Evolutionary conservation across 495 filamentous ascomycete species (phyloP), one percentile per base, ranked within the genome.

Genomic region (Pseudomonodictys pantanalensis): DNA sequence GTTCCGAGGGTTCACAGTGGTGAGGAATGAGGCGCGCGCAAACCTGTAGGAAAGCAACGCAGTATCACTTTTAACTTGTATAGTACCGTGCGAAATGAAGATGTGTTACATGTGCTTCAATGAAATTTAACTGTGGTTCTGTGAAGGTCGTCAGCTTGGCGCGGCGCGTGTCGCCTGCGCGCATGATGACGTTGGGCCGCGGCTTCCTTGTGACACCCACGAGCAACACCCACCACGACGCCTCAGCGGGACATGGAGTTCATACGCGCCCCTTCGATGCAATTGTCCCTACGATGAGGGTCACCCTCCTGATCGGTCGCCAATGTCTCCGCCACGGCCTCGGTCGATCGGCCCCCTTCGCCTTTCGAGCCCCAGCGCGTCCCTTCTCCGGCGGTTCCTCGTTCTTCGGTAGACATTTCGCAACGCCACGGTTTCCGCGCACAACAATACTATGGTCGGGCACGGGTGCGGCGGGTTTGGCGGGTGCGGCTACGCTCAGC

Each of bases 231-330:
- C 49, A 15, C 23, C n/a, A 25, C 17, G 20, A 24, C 29, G 12
- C 47, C 47, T 45, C 38, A 52, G n/a, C n/a, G n/a, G n/a, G n/a
- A n/a, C 38, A 41, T 56, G 58, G 58, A 55, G 29, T 23, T 15
- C 25, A 10, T 15, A 44, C 43, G 45, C 58, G 51, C 38, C 43
- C 18, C 35, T 23, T 33, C 6, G 2, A 12, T 18, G 24, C 42
- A 12, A 56, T 33, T 22, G 38, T 52, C 52, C 12, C 17, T 43
- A 67, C 52, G 22, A 84, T 86, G 83, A 81, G 77, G 80, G 72
- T 75, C 75, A 78, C 69, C 67, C 65, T 79, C 68, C 64, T 75
- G 56, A 63, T 81, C 59, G 74, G 81, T 76, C 80, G 81, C 68
- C 76, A 78, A 67, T 83, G 78, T 72, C 70, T 80, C 23, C 65